Base-by-base conservation (phyloP, 176 grass and related monocot species). In the Avena insularis region DNA sequence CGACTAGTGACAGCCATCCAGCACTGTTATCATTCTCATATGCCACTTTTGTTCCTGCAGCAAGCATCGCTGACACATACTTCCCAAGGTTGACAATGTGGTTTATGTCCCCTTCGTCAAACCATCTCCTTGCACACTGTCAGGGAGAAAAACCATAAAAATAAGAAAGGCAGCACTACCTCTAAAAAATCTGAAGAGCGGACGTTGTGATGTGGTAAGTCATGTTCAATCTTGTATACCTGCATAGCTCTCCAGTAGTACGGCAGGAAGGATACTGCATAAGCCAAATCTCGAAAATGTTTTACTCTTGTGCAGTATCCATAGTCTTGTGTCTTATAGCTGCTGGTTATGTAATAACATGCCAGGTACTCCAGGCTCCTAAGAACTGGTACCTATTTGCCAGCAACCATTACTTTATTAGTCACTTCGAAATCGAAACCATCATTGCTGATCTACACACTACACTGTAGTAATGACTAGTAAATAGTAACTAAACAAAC, bases 211-310 rank as follows among this genome's bases (percentile, higher is more conserved):
- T 75, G 31, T 57, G 2, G 48, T 20, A 81, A 58, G 12, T 82
- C 17, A 71, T 71, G 47, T 64, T 78, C 20, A 62, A 55, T 78
- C 74, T 48, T 78, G 17, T 77, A 75, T 75, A 98, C 93, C 96
- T 98, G 96, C 94, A 99, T 99, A 49, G 94, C 97, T 90, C 94
- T 96, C 94, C 94, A 99, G 81, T 99, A 99, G 83, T 99, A 99
- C 6, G 97, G 97, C 38, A 99, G 86, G 83, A 99, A 96, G 82
- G 97, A 99, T 79, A 99, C 91, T 65, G 97, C 90, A 92, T 96
- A 99, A 63, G 97, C 87, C 74, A 99, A 85, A 29, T 99, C 97
- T 70, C 91, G 91, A 90, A 93, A 99, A 79, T 99, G 89, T 59
- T 99, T 96, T 51, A 90, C 89, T 87, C 97, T 91, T 84, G 91